A percentile compares a stretch with the other conserved stretches of the same genome.
phyloP scores from a whole-genome alignment of 495 filamentous ascomycete species.

The Podospora pseudoanserina region DNA sequence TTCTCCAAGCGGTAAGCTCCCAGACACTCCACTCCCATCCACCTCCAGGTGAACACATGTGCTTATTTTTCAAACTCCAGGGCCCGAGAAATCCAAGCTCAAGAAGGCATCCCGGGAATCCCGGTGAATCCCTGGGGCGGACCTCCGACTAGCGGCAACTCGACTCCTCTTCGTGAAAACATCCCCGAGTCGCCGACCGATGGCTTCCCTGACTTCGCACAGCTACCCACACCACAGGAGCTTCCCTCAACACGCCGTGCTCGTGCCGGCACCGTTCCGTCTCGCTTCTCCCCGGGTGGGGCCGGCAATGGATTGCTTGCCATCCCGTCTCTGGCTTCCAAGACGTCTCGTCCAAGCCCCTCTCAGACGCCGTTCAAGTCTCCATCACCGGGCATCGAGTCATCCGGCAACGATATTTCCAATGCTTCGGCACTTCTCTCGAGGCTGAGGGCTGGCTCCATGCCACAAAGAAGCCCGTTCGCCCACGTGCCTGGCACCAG shows the following conservation, averaged over 20 bases:
- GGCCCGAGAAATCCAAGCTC: constrained; percentile 93
- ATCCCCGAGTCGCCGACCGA: constrained; percentile 97
- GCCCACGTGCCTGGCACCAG: constrained; percentile 49
- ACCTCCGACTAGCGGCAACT: constrained; percentile 90
- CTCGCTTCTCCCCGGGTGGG: constrained; percentile 74
- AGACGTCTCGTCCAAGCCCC: constrained; percentile 82
- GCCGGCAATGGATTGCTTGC: constrained; percentile 56
- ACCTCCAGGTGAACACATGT: constrained; percentile 19
- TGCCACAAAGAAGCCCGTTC: constrained; percentile 82
- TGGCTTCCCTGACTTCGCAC: constrained; percentile 86
- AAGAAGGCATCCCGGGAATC: constrained; percentile 72
- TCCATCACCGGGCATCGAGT: constrained; percentile 68
- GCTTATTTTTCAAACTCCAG: constrained; percentile 43
- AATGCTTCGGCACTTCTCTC: constrained; percentile 72
- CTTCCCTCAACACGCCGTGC: constrained; percentile 62
- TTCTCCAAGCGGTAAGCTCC: constrained; percentile 85
- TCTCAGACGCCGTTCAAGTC: constrained; percentile 88
- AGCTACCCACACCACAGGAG: constrained; percentile 55
- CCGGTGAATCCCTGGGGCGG: constrained; percentile 82
- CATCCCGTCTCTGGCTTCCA: constrained; percentile 65
- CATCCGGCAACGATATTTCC: constrained; percentile 45
- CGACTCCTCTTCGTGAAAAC: constrained; percentile 92
- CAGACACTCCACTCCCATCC: constrained; percentile 5
- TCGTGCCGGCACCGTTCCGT: constrained; percentile 94
- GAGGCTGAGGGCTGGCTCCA: constrained; percentile 86